phyloP scores from a whole-genome alignment of 2,329 filamentous ascomycete genomes.

The Aspergillus pseudoglaucus region DNA sequence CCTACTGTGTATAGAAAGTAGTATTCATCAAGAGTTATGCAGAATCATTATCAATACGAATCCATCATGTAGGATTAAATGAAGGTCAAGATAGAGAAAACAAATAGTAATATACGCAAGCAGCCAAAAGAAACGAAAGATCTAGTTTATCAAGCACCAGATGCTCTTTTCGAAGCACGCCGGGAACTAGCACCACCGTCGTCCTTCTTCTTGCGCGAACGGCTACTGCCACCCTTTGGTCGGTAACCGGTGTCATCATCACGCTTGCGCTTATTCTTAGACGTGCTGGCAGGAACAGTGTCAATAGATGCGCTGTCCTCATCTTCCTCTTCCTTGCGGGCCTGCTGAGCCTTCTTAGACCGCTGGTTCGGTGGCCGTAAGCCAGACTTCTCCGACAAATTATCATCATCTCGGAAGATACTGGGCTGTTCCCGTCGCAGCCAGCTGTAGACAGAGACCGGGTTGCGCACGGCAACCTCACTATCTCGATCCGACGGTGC shows the following conservation, averaged over 20 bases:
- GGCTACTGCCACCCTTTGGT: constrained; percentile 40
- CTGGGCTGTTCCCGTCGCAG: constrained; percentile 76
- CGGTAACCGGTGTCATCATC: constrained; percentile 43
- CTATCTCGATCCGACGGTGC: constrained; percentile 48
- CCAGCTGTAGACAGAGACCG: constrained; percentile 94
- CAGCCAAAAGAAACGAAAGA: background rate
- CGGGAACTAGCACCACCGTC: constrained; percentile 27
- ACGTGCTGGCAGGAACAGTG: constrained; percentile 21
- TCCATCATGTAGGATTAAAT: too few species aligned
- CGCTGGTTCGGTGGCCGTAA: constrained; percentile 35
- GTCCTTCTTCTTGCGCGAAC: constrained; percentile 34
- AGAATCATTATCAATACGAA: too few species aligned
- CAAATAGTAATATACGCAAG: background rate
- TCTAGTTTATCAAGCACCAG: constrained; percentile 13
- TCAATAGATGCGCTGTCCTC: constrained; percentile 38
- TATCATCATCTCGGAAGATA: constrained; percentile 71
- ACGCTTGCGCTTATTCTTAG: constrained; percentile 41
- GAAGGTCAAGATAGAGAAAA: background rate
- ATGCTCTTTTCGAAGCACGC: constrained; percentile 26
- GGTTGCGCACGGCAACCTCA: constrained; percentile 62
- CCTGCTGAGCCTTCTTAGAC: constrained; percentile 34
- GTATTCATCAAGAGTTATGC: too few species aligned
- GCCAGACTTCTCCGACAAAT: constrained; percentile 36
- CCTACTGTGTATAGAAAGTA: too few species aligned
- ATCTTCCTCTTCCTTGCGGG: constrained; percentile 38